Base-by-base conservation (phyloP, 2,329 filamentous ascomycete genomes). In the Epichloe brachyelytri region DNA sequence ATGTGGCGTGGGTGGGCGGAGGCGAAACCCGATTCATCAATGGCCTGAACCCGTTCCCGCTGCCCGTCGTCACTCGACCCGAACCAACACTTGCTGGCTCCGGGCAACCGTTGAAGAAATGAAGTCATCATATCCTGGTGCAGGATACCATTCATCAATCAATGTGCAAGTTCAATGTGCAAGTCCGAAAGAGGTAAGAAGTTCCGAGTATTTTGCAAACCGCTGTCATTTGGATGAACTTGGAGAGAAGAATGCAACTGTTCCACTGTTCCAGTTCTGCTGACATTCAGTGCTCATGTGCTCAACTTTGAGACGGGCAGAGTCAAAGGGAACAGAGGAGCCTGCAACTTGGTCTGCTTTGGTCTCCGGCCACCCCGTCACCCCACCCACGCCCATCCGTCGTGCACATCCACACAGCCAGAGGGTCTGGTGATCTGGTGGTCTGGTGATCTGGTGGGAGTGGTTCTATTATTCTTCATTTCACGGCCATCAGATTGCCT, bases 301-400 rank as follows among this genome's bases (percentile, higher is more conserved):
- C 65, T 63, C 68, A 66, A 65, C 68, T 60, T 64, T 63, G 63
- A 70, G 67, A 69, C 68, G 64, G 60, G 60, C 61, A 62, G 65
- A 66, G 60, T 62, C 59, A 62, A 62, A 56, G 51, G 55, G 43
- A 55, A 43, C 11, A 41, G 46, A 33, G 20, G 30, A 19, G 33
- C n/a, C 33, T 26, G 41, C 40, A 22, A 8, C 17, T 47, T 46
- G 46, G 47, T 36, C 34, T 38, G 41, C 14, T 19, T 22, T 26
- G 20, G 40, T 38, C 38, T 20, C 37, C 12, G 5, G 26, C 26
- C 26, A 30, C 17, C 17, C 33, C 19, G 20, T 37, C 38, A 10
- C 15, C n/a, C n/a, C 19, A 20, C 20, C 36, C n/a, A n/a, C n/a
- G n/a, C 17, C 19, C 19, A 46, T 17, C 19, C 17, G 17, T 20